Conservation (phyloP, 495 filamentous ascomycete species). For the Penicillium pulvis region DNA sequence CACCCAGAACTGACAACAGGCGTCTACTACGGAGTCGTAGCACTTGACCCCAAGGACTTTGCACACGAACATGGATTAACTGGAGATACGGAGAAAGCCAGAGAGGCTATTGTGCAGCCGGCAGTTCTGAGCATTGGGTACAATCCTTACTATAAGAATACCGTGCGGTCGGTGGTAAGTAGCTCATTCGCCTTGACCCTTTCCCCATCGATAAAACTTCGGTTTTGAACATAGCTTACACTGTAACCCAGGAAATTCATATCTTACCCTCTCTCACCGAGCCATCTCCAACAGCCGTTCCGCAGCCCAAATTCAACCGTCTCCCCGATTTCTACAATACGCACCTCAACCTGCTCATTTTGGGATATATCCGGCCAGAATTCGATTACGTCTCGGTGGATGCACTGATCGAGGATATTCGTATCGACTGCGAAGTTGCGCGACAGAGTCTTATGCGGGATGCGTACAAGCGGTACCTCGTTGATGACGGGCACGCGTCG, state of each 20-base stretch:
- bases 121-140: slow-evolving; percentile 97
- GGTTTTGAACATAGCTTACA: background rate
- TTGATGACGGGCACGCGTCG: slow-evolving; percentile 36
- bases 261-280: slow-evolving; percentile 63
- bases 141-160: slow-evolving; percentile 93
- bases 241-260: slow-evolving; percentile 69
- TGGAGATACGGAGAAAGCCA: slow-evolving; percentile 8
- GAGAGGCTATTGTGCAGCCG: slow-evolving; percentile 61
- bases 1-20: slow-evolving; percentile 71
- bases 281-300: slow-evolving; percentile 49
- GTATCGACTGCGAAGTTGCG: slow-evolving; percentile 83
- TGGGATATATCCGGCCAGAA: slow-evolving; percentile 88
- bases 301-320: slow-evolving; percentile 41
- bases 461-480: slow-evolving; percentile 61
- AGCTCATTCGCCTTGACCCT: background rate
- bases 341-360: slow-evolving; percentile 72
- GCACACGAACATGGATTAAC: slow-evolving; percentile 17
- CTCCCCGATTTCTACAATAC: slow-evolving; percentile 80
- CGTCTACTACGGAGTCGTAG: slow-evolving; percentile 90
- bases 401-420: slow-evolving; percentile 83
- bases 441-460: slow-evolving; percentile 67
- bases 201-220: background rate
- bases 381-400: slow-evolving; percentile 84
- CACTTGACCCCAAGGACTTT: slow-evolving; percentile 51
- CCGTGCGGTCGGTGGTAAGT: slow-evolving; percentile 66